Percentiles rank a stretch among this genome's conserved stretches.
These are phyloP conservation scores for Cryptococcus maquisensis DNA, from an alignment of 1,284 basidiomycete species.

Conservation along the genomic window DNA sequence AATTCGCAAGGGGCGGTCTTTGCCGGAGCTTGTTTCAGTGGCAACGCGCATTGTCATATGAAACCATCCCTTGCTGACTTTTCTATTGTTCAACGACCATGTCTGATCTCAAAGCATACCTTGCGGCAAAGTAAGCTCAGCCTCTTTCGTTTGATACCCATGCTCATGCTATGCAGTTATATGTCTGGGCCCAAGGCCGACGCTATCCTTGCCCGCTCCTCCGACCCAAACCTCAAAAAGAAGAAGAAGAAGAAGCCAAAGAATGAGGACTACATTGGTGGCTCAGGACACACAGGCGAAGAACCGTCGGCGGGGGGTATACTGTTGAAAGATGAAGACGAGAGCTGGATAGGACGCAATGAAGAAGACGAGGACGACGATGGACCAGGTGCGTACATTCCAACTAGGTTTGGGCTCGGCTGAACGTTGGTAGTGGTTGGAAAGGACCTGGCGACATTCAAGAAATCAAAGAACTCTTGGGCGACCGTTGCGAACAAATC, in stretches of 20 bases:
- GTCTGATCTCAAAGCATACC: slow-evolving; percentile 52
- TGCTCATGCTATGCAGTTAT: slow-evolving; percentile 53
- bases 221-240: slow-evolving; percentile 54
- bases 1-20: not conserved
- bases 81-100: slow-evolving; percentile 15
- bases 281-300: slow-evolving; percentile 24
- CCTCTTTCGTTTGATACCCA: not conserved
- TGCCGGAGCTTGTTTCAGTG: not conserved
- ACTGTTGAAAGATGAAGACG: slow-evolving; percentile 49
- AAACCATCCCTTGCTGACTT: not conserved
- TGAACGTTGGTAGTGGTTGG: slow-evolving; percentile 31
- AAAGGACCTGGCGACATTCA: slow-evolving; percentile 38
- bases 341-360: slow-evolving; percentile 48
- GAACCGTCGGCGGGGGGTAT: slow-evolving; percentile 24
- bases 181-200: slow-evolving; percentile 97
- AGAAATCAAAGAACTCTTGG: slow-evolving; percentile 40
- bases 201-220: slow-evolving; percentile 73
- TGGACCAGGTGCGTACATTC: slow-evolving; percentile 45
- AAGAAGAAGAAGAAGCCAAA: slow-evolving; percentile 72
- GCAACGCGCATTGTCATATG: not conserved
- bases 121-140: slow-evolving; percentile 48
- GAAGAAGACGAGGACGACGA: slow-evolving; percentile 41
- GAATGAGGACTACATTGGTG: slow-evolving; percentile 51
- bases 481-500: slow-evolving; percentile 32
- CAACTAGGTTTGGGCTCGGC: not conserved